These are phyloP conservation scores for Russula emetica DNA, from an alignment of 768 basidiomycete species.

Conservation along the genomic window DNA sequence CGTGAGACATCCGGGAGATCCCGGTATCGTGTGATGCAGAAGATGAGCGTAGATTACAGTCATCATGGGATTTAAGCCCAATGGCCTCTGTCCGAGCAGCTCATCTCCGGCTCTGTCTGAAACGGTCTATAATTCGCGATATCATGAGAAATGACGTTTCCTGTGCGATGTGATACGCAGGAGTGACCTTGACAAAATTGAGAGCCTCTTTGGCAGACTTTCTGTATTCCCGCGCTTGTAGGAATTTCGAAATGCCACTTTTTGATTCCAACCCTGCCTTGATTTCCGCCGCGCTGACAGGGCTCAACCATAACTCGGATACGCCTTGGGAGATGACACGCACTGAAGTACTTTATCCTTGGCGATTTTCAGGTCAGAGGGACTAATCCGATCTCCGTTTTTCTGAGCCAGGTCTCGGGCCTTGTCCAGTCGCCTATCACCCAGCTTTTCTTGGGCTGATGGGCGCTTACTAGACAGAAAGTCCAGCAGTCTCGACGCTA, in stretches of 20 bases:
- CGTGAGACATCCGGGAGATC: background rate
- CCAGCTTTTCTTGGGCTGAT: background rate
- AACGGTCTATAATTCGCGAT: background rate
- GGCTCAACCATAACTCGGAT: background rate
- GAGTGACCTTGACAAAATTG: conserved; percentile 2
- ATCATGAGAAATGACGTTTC: background rate
- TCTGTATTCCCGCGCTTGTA: conserved; percentile 11
- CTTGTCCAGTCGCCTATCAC: background rate
- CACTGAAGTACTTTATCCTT: conserved; percentile 4
- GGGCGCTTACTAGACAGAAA: background rate
- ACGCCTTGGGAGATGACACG: background rate
- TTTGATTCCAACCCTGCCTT: conserved; percentile 1
- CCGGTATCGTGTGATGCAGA: background rate
- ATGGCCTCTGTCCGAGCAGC: background rate
- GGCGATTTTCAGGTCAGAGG: background rate
- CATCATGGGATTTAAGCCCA: background rate
- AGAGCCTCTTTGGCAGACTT: conserved; percentile 3
- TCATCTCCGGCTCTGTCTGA: conserved; percentile 1
- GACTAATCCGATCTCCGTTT: background rate
- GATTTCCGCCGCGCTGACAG: conserved; percentile 5
- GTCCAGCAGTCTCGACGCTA: conserved; percentile 7
- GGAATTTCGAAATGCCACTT: conserved; percentile 1
- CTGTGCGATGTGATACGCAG: too few relatives aligned
- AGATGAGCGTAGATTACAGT: background rate
- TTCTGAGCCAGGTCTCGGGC: conserved; percentile 5